Evolutionary conservation across 164 flowering plant species (phyloP).

Genomic region (Akebia trifoliata): DNA sequence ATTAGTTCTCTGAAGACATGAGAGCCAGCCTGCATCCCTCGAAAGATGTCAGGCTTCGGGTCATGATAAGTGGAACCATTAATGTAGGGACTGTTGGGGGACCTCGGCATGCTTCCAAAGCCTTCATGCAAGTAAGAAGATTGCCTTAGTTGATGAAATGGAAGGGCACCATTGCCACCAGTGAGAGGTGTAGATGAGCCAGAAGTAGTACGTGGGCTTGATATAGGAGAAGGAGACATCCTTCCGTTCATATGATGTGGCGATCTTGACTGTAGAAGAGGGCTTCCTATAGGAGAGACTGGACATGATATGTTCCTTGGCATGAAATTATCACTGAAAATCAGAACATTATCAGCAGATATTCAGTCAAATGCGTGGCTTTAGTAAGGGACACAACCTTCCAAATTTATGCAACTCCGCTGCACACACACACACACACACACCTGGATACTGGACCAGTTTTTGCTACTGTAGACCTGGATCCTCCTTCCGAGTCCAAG

Average conservation of each 20-base stretch:
- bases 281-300: constrained; percentile 88
- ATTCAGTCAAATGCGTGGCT: constrained; percentile 1
- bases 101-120: constrained; percentile 42
- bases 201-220: constrained; percentile 72
- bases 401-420: too few species aligned
- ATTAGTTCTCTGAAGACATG: constrained; percentile 45
- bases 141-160: constrained; percentile 56
- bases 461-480: constrained; percentile 34
- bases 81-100: constrained; percentile 31
- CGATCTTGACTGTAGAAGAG: constrained; percentile 60
- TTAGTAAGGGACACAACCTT: neutral
- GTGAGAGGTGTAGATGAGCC: constrained; percentile 86
- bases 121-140: constrained; percentile 54
- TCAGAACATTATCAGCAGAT: constrained; percentile 15
- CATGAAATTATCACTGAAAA: constrained; percentile 51
- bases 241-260: constrained; percentile 69
- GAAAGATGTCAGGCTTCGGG: constrained; percentile 48
- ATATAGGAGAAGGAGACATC: constrained; percentile 79
- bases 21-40: constrained; percentile 53
- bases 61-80: constrained; percentile 48
- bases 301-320: constrained; percentile 80
- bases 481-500: constrained; percentile 39
- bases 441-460: constrained; percentile 39
- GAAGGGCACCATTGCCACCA: constrained; percentile 67
- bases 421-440: too few species aligned